Evolutionary conservation across 306 rosid genomes (phyloP), one percentile per base, ranked within the genome.

Genomic region (Clitoria ternatea): DNA sequence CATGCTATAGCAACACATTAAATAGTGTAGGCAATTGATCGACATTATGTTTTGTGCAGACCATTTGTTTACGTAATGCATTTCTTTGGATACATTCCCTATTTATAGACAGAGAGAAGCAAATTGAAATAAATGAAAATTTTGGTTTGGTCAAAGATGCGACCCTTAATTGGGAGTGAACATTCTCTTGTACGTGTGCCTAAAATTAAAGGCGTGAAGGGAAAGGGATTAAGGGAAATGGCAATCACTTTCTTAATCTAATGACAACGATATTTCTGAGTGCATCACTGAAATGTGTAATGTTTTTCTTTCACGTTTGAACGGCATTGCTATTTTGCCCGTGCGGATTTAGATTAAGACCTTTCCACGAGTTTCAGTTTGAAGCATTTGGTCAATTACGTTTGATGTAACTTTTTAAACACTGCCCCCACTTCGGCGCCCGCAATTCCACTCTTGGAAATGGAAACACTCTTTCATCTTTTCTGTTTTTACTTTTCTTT

Each of bases 301-400:
- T 32, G 13, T 36, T 61, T 70, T 14, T 11, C 68, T 70, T 74
- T 39, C 63, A 33, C 69, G 10, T 43, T 43, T 77, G 64, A 69
- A 76, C 54, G 4, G 29, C 20, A 11, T 20, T 39, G 35, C 54
- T 70, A 17, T 33, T 64, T 19, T 57, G 72, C 44, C 50, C 69
- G 42, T 68, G 70, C 43, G 64, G 35, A 24, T 60, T 63, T 56
- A 15, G 79, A 81, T 70, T 54, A 59, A 73, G 73, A 77, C 77
- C 30, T 62, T 18, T 52, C 76, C n/a, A n/a, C n/a, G 27, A 60
- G 55, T 37, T 48, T 73, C 49, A 37, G 60, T 53, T 29, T 72
- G 65, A 81, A 81, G 35, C 37, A 48, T 37, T 57, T 70, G 39
- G 14, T 45, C 7, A 4, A 44, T 64, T 22, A 43, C n/a, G 44